Evolutionary conservation across 371 early-diverging fungal genomes (phyloP).

Genomic region (Mucor circinelloides): DNA sequence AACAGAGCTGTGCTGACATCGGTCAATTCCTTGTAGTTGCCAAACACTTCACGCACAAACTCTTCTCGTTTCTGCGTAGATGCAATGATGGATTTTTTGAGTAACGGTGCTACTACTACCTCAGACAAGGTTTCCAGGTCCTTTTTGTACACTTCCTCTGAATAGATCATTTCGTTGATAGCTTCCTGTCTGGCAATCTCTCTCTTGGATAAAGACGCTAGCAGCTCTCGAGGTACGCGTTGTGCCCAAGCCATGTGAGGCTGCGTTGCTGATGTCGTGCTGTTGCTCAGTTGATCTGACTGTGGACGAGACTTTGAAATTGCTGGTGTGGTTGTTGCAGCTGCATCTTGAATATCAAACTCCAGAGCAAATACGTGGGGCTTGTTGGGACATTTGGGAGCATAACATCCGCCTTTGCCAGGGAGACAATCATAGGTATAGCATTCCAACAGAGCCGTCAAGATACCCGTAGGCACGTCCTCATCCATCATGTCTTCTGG

Average conservation of each 20-base stretch:
- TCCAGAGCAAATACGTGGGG: constrained; percentile 4
- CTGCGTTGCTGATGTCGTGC: constrained; percentile 40
- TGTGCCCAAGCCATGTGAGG: constrained; percentile 65
- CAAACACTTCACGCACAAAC: constrained; percentile 82
- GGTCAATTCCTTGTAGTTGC: constrained; percentile 75
- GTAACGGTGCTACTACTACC: constrained; percentile 23
- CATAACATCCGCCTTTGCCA: constrained; percentile 44
- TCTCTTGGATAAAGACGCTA: constrained; percentile 66
- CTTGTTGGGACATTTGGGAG: constrained; percentile 46
- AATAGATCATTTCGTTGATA: constrained; percentile 90
- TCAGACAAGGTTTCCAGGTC: constrained; percentile 58
- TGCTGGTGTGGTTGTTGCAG: not conserved
- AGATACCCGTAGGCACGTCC: constrained; percentile 34
- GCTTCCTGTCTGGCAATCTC: constrained; percentile 93
- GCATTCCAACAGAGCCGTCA: constrained; percentile 36
- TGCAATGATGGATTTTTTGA: constrained; percentile 35
- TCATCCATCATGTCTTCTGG: constrained; percentile 39
- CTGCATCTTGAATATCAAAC: not conserved
- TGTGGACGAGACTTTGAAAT: not conserved
- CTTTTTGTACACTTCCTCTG: constrained; percentile 85
- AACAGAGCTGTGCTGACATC: constrained; percentile 72
- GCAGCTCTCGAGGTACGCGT: constrained; percentile 70
- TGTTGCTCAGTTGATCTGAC: constrained; percentile 3
- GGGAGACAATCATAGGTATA: constrained; percentile 39
- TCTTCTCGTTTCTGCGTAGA: constrained; percentile 50